Evolutionary conservation across 2,329 filamentous ascomycete genomes (phyloP), one percentile per base, ranked within the genome.

Genomic region (Cercospora citrullina): DNA sequence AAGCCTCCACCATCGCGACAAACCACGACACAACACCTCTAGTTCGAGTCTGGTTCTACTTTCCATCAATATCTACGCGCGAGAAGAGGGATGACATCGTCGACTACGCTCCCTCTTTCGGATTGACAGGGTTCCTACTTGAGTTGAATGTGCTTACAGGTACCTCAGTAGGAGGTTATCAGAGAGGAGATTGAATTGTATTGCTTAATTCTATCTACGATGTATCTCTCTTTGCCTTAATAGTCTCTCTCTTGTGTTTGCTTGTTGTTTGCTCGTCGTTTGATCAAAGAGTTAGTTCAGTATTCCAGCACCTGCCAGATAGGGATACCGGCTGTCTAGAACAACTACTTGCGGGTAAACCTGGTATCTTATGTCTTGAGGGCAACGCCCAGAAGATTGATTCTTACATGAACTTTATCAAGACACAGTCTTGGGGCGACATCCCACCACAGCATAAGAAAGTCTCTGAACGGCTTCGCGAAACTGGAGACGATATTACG

Each of bases 361-460:
- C 87, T 0, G 87, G 87, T 1, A 78, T 83, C 1, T 69, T 87
- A 2, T 87, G 85, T 63, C 77, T 87, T 0, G 85, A 87, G 73
- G 85, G 85, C 8, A 74, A 64, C 0, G 84, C 85, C 0, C 60
- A 72, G 7, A 74, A 79, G 28, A 82, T 89, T 2, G 86, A 89
- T 65, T 83, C 82, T 9, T 89, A 87, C 71, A 89, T 89, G 87
- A 84, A 81, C 30, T 88, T 86, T 66, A 88, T 89, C 78, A 88
- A 88, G 77, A 88, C 86, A 5, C 84, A 88, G 71, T 87, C 85
- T 63, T 89, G 87, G 87, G 84, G 86, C 0, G 87, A 89, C 74
- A 88, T 89, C 5, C 87, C 87, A 0, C 81, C 85, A 18, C 82
- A 87, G 66, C 87, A 89, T 69, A 89, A 89, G 71, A 89, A 89